Evolutionary conservation across 768 basidiomycete genomes (phyloP), one percentile per base, ranked within the genome.

Genomic region (Phylloporus arenicola): DNA sequence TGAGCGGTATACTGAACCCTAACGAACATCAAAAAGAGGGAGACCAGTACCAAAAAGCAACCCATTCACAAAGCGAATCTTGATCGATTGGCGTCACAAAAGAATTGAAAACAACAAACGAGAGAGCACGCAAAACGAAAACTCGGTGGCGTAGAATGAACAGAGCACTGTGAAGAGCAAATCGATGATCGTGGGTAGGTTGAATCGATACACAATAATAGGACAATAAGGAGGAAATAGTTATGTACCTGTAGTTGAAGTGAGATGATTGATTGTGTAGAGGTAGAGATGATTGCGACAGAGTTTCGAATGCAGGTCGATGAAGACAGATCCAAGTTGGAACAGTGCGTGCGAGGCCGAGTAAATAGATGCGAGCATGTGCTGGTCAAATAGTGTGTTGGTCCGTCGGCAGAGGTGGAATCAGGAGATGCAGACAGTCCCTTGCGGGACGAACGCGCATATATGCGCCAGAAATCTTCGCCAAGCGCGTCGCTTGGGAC

Each of bases 331-430:
- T 64, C 63, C 59, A 64, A 31, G 22, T 43, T 42, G 48, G 33
- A 52, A 60, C 51, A 59, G 30, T 54, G 27, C 29, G 53, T 53
- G 53, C 47, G 46, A 47, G 52, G 34, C 7, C 45, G 50, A 50
- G 55, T 54, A 48, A 51, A 50, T 62, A 63, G 53, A 63, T 63
- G 55, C 53, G 40, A 63, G 63, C 63, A 63, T 53, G 57, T 64
- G 51, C 35, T 40, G 38, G 45, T 62, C 45, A 61, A 25, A 63
- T 64, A 51, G 50, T 55, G 38, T 57, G 54, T 38, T 48, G 37
- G 47, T 62, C 48, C 50, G 40, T 52, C 12, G 38, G 52, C 33
- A 13, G 52, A 30, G 22, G 24, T 43, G 47, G 41, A 39, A 37
- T 20, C 33, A 49, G 22, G 20, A 19, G 8, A 9, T 20, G 33